Percentiles rank a stretch among this genome's conserved stretches.
Evolutionary conservation across 352 stramenopile species (phyloP).

Genomic region (Phytophthora pseudosyringae): DNA sequence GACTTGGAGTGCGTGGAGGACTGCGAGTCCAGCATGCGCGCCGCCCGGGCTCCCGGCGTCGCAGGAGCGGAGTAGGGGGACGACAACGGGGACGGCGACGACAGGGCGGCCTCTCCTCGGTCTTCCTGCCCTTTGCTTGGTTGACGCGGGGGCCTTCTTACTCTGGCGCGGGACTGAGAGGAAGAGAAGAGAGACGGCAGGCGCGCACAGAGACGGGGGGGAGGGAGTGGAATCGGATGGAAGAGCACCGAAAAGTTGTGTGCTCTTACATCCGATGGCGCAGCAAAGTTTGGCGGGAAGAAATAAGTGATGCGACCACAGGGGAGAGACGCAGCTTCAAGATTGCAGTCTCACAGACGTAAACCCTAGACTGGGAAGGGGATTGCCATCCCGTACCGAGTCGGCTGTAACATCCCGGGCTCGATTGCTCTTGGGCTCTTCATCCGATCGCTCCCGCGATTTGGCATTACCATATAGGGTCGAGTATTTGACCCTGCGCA

Average conservation of each 20-base stretch:
- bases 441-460: constrained; percentile 1
- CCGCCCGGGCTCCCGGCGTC: constrained; percentile 15
- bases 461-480: background rate
- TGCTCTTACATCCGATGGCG: background rate
- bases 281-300: no score
- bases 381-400: no score
- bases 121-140: background rate
- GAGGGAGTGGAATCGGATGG: background rate
- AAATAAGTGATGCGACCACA: no score
- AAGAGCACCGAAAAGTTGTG: no score
- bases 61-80: constrained; percentile 1
- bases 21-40: constrained; percentile 45
- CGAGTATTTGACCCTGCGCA: constrained; percentile 9
- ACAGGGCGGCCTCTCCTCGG: background rate
- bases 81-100: background rate
- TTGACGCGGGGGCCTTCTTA: constrained; percentile 8
- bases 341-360: no score
- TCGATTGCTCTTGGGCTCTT: constrained; percentile 24
- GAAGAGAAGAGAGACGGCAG: constrained; percentile 29
- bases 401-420: background rate
- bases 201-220: constrained; percentile 8
- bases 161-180: constrained; percentile 5
- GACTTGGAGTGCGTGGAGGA: constrained; percentile 71
- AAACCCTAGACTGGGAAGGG: no score
- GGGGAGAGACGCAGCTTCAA: no score